phyloP scores from a whole-genome alignment of 441 rosid species.

The Biscutella laevigata region DNA sequence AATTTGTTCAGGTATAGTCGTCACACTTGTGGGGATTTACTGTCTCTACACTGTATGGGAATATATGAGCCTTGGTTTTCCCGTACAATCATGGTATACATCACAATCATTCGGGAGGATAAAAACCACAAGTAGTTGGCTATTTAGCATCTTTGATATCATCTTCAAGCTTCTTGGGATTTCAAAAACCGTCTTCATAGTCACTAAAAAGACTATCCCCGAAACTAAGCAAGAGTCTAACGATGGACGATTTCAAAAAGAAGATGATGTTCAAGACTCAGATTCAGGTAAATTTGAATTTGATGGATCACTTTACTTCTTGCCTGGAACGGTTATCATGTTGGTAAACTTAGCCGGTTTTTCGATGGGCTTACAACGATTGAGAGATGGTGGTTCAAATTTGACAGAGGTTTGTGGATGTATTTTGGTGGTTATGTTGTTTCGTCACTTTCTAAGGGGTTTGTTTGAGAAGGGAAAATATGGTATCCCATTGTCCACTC shows the following conservation, averaged over 20 bases:
- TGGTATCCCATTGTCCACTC: constrained; percentile 30
- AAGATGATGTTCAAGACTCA: background rate
- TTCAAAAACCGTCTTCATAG: constrained; percentile 39
- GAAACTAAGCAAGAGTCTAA: background rate
- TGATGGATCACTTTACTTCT: constrained; percentile 35
- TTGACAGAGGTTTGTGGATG: constrained; percentile 17
- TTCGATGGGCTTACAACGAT: constrained; percentile 15
- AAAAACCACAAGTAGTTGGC: constrained; percentile 28
- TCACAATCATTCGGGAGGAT: constrained; percentile 18
- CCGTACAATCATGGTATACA: constrained; percentile 3
- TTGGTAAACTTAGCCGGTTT: constrained; percentile 29
- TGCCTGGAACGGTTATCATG: constrained; percentile 51
- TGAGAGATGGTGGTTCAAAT: constrained; percentile 16
- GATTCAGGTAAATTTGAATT: constrained; percentile 35
- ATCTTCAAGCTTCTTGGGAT: constrained; percentile 40
- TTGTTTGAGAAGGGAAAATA: constrained; percentile 44
- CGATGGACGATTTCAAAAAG: background rate
- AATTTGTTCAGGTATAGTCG: background rate
- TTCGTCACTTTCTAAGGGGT: constrained; percentile 17
- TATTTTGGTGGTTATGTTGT: constrained; percentile 18
- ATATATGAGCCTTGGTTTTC: constrained; percentile 16
- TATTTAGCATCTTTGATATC: constrained; percentile 31
- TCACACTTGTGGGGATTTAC: constrained; percentile 18
- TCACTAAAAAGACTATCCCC: constrained; percentile 38
- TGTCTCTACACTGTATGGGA: constrained; percentile 21